phyloP scores from a whole-genome alignment of 176 grass and related monocot species.

The Aechmea fasciata region DNA sequence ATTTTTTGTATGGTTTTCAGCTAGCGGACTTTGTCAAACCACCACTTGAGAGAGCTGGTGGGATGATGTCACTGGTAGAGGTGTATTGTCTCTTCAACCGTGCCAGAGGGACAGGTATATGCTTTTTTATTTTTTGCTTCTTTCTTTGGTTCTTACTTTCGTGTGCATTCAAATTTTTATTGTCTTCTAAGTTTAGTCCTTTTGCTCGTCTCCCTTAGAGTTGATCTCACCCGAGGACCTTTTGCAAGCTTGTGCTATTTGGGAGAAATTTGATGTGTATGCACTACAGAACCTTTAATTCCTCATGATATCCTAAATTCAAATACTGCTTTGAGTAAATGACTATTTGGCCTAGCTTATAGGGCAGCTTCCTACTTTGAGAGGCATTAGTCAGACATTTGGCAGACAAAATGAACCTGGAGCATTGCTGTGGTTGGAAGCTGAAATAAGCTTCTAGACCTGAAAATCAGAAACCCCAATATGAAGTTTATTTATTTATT shows the following conservation, averaged over 20 bases:
- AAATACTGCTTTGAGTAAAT: constrained; percentile 26
- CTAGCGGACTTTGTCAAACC: constrained; percentile 80
- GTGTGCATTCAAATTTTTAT: not conserved
- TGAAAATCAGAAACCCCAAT: too few relatives aligned
- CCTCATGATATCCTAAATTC: constrained; percentile 5
- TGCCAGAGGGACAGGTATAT: constrained; percentile 83
- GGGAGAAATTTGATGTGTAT: constrained; percentile 99
- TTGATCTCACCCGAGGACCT: constrained; percentile 97
- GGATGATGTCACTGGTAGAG: constrained; percentile 90
- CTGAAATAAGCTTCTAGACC: too few relatives aligned
- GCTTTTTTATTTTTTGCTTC: not conserved
- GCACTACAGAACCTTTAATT: constrained; percentile 34
- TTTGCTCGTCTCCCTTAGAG: constrained; percentile 35
- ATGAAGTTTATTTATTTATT: too few relatives aligned
- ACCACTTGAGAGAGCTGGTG: constrained; percentile 86
- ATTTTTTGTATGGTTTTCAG: constrained; percentile 28
- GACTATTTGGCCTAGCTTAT: too few relatives aligned
- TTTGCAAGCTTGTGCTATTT: constrained; percentile 87
- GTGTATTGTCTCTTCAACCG: constrained; percentile 96
- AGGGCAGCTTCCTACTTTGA: too few relatives aligned
- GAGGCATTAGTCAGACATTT: too few relatives aligned
- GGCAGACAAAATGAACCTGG: too few relatives aligned
- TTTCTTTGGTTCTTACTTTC: not conserved
- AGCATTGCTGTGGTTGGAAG: too few relatives aligned
- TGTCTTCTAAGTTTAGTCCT: constrained; percentile 9